phyloP scores from a whole-genome alignment of 805 yeast genomes.

The Starmera dryadoides region DNA sequence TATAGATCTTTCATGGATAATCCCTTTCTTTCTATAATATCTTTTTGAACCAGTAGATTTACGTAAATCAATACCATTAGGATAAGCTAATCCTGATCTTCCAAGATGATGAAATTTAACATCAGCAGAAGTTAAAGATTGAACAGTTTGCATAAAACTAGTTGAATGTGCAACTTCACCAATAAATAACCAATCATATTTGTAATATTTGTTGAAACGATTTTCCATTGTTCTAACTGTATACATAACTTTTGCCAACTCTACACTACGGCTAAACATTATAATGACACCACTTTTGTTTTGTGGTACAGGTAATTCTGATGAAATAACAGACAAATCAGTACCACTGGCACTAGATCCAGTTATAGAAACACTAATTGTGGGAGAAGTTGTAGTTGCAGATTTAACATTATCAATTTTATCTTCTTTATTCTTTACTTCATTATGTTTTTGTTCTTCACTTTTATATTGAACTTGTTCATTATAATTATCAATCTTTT shows the following conservation, averaged over 20 bases:
- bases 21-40: slow-evolving; percentile 29
- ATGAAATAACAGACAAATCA: not conserved
- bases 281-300: slow-evolving; percentile 55
- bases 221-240: slow-evolving; percentile 59
- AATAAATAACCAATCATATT: slow-evolving; percentile 72
- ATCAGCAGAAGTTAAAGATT: slow-evolving; percentile 42
- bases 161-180: slow-evolving; percentile 54
- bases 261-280: slow-evolving; percentile 60
- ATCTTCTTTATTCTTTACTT: not conserved
- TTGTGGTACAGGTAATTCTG: slow-evolving; percentile 3
- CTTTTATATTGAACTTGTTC: not conserved
- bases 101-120: slow-evolving; percentile 56
- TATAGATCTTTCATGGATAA: slow-evolving; percentile 47
- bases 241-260: slow-evolving; percentile 43
- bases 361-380: not conserved
- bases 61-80: slow-evolving; percentile 45
- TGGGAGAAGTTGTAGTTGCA: not conserved
- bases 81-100: slow-evolving; percentile 52
- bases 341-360: not conserved
- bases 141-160: slow-evolving; percentile 39
- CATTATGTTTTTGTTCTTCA: not conserved
- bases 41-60: slow-evolving; percentile 34
- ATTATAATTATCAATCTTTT: not conserved
- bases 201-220: slow-evolving; percentile 50
- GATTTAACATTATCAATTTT: not conserved